Evolutionary conservation across 1,284 basidiomycete species (phyloP).

Genomic region (Austroboletus niveus): DNA sequence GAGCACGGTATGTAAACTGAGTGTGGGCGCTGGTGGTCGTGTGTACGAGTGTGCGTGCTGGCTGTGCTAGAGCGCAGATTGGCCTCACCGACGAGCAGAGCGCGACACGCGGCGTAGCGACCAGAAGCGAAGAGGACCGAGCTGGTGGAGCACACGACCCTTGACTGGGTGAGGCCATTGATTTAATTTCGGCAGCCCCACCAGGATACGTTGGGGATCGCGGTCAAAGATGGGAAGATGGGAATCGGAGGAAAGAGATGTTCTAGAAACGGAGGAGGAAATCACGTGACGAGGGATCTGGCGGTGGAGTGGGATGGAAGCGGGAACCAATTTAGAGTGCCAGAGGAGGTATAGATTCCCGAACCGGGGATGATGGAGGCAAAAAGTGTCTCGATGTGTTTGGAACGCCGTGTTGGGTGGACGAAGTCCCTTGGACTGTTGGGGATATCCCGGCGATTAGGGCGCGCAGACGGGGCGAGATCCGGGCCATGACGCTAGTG

Average conservation of each 20-base stretch:
- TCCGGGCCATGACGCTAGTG: constrained; percentile 1
- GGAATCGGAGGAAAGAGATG: constrained; percentile 19
- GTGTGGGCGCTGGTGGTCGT: too few relatives aligned
- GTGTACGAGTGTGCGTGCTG: too few relatives aligned
- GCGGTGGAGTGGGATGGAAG: neutral
- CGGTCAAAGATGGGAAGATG: constrained; percentile 18
- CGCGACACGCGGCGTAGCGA: neutral
- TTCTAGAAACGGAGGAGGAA: constrained; percentile 12
- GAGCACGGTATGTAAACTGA: constrained; percentile 14
- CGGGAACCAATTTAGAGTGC: neutral
- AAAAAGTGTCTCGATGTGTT: constrained; percentile 5
- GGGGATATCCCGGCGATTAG: constrained; percentile 12
- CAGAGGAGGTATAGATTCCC: constrained; percentile 9
- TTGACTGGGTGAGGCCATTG: constrained; percentile 2
- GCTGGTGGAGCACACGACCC: constrained; percentile 1
- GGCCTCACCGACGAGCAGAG: neutral
- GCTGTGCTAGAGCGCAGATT: too few relatives aligned
- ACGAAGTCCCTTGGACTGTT: neutral
- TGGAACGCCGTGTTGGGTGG: neutral
- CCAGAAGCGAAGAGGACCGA: neutral
- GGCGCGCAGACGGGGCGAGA: constrained; percentile 1
- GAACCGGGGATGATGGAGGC: constrained; percentile 8
- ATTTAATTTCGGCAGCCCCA: constrained; percentile 2
- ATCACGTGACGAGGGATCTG: neutral
- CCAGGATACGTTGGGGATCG: constrained; percentile 7